A percentile compares a stretch with the other conserved stretches of the same genome.
phyloP scores from a whole-genome alignment of 495 filamentous ascomycete species.

The Astrothelium subdiscretum region DNA sequence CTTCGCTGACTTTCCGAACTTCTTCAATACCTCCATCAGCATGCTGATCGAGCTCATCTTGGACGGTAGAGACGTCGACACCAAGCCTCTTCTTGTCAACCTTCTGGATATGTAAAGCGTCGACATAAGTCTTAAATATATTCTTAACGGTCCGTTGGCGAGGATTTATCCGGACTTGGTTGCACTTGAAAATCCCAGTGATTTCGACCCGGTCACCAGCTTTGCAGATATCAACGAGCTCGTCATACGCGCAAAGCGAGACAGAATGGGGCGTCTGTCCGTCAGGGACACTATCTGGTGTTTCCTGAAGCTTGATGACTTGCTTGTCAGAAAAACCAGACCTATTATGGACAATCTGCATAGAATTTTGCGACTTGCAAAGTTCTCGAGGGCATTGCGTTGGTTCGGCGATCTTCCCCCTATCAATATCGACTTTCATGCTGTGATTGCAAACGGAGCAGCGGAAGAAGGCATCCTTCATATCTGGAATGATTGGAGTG shows the following conservation, averaged over 20 bases:
- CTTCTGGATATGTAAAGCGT: conserved; percentile 92
- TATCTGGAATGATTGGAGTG: conserved; percentile 93
- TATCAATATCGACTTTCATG: conserved; percentile 79
- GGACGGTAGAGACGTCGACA: conserved; percentile 78
- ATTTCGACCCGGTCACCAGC: conserved; percentile 93
- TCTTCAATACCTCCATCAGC: conserved; percentile 65
- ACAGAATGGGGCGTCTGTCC: conserved; percentile 98
- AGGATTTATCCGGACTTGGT: conserved; percentile 89
- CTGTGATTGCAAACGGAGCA: conserved; percentile 88
- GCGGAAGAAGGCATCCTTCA: conserved; percentile 91
- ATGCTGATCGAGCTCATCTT: conserved; percentile 71
- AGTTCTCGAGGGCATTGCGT: conserved; percentile 77
- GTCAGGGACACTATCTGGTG: conserved; percentile 84
- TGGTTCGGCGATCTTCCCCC: conserved; percentile 91
- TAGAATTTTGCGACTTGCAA: conserved; percentile 79
- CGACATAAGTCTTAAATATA: conserved; percentile 95
- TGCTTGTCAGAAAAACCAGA: conserved; percentile 94
- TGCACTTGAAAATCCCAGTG: conserved; percentile 92
- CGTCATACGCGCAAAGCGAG: conserved; percentile 90
- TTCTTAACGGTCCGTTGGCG: conserved; percentile 84
- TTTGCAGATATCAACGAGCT: conserved; percentile 94
- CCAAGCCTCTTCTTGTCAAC: conserved; percentile 89
- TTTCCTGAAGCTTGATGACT: conserved; percentile 97
- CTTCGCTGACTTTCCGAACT: conserved; percentile 70
- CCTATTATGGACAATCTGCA: conserved; percentile 97